phyloP scores from a whole-genome alignment of 225 moss, liverwort and hornwort species.

The Ulota crispa region DNA sequence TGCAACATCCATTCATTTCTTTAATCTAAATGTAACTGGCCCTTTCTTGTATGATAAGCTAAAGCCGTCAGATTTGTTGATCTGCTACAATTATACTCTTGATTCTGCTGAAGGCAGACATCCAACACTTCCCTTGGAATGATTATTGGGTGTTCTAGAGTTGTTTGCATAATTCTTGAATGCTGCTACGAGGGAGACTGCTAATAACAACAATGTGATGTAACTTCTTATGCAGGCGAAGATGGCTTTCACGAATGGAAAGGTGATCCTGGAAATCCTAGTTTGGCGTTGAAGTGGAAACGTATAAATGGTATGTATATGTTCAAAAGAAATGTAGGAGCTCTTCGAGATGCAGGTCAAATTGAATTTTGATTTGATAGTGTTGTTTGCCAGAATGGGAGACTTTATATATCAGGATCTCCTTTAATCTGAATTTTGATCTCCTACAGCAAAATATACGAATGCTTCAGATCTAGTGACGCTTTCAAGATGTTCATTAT shows the following conservation, averaged over 20 bases:
- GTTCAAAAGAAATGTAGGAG: neutral
- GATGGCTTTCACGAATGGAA: constrained; percentile 54
- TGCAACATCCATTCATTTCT: neutral
- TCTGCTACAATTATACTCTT: neutral
- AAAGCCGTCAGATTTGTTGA: neutral
- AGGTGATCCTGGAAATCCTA: constrained; percentile 50
- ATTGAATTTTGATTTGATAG: neutral
- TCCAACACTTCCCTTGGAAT: neutral
- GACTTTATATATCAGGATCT: neutral
- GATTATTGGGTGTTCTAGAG: neutral
- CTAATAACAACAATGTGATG: neutral
- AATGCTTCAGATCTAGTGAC: constrained; percentile 21
- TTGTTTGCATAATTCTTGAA: neutral
- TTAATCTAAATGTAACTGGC: neutral
- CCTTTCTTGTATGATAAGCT: neutral
- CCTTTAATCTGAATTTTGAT: neutral
- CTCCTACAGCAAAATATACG: neutral
- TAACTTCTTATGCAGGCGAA: constrained; percentile 38
- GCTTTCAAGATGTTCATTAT: constrained; percentile 14
- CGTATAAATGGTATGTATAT: constrained; percentile 40
- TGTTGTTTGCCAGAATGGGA: neutral
- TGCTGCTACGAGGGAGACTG: neutral
- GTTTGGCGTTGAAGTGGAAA: constrained; percentile 40
- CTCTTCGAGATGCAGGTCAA: neutral
- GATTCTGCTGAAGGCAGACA: neutral